A percentile compares a stretch with the other conserved stretches of the same genome.
These are phyloP conservation scores for Exophiala aquamarina DNA, from an alignment of 2,329 filamentous ascomycete genomes.

Conservation along the genomic window DNA sequence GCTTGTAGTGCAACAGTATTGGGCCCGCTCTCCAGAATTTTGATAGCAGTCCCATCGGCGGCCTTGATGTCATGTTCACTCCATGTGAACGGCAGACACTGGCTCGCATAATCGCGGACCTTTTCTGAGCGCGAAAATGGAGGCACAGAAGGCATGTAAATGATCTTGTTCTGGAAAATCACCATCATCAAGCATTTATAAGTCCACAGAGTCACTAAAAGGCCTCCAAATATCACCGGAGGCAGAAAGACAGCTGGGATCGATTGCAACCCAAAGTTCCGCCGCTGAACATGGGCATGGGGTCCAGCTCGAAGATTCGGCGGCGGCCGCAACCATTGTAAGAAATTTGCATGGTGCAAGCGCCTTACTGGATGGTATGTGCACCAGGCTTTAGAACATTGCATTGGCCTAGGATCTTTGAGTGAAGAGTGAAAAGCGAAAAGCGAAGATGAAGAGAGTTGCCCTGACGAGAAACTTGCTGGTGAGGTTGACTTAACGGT, in stretches of 20 bases:
- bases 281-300: background rate
- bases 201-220: constrained; percentile 64
- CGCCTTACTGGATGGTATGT: background rate
- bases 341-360: background rate
- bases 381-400: background rate
- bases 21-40: constrained; percentile 53
- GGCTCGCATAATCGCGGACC: constrained; percentile 61
- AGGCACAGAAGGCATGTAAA: constrained; percentile 76
- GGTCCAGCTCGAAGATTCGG: too few relatives aligned
- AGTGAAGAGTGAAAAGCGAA: background rate
- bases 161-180: constrained; percentile 76
- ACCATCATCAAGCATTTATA: constrained; percentile 72
- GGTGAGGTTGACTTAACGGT: too few relatives aligned
- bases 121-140: constrained; percentile 68
- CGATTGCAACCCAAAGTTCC: constrained; percentile 22
- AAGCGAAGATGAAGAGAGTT: background rate
- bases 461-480: too few relatives aligned
- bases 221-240: constrained; percentile 64
- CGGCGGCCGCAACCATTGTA: background rate
- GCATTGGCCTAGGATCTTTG: too few relatives aligned
- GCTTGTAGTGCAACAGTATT: background rate
- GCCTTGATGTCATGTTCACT: constrained; percentile 61
- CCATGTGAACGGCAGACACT: constrained; percentile 66
- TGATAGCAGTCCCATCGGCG: constrained; percentile 65
- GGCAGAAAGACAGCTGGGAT: constrained; percentile 57